Evolutionary conservation across 139 green algal species (phyloP), one percentile per base, ranked within the genome.

Genomic region (Astrephomene gubernaculifera): DNA sequence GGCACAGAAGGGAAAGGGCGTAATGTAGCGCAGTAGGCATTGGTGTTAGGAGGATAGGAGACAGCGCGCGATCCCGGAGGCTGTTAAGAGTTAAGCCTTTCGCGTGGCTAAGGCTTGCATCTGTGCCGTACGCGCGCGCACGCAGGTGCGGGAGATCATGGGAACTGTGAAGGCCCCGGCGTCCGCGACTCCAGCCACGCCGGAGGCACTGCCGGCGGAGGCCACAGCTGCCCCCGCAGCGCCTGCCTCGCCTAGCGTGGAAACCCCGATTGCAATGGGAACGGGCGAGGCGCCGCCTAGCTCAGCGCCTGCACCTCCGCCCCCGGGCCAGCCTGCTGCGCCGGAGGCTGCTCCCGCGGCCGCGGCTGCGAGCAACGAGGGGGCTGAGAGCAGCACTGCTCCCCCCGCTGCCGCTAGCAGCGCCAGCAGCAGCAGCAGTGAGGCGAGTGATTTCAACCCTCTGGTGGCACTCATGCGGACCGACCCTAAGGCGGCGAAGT

Each of bases 391-490:
- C 14, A 65, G 57, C 57, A n/a, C 6, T 22, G n/a, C 19, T 31
- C 6, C 67, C 12, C 9, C 35, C 33, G 65, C 5, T 29, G 67
- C 19, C 22, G 5, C 31, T 38, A 71, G 63, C 60, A 67, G 25
- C 31, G 25, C 21, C 63, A 43, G 63, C 65, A 31, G 65, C 65
- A n/a, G 19, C 36, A 31, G 45, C 44, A 36, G 45, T 39, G 29
- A 9, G 22, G 36, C 7, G 57, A 31, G n/a, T 10, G 67, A 9
- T 14, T 41, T 60, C 25, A 86, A 86, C 35, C 79, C 79, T 27
- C 65, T 86, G 35, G 65, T 86, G 4, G 35, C 33, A 21, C 79
- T 86, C 9, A 76, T 86, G 65, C 39, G 45, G 24, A 70, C 79
- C 2, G 65, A 86, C 36, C 79, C 79, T 49, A 78, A 79, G 65